Base-by-base conservation (phyloP, 140 eudicot genomes). In the Stevia rebaudiana region DNA sequence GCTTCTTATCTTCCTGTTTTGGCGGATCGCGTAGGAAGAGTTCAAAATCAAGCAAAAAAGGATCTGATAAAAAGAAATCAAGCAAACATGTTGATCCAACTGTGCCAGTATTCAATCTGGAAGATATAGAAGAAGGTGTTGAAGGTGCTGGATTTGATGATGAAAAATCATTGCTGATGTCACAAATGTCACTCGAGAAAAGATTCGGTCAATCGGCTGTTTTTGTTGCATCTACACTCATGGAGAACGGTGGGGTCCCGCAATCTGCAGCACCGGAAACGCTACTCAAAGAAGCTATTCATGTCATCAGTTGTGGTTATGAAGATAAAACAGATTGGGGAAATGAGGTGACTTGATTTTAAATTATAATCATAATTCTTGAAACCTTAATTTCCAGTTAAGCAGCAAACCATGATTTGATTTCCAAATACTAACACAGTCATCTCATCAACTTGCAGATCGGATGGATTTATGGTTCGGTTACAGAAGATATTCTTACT, bases 111-210 rank as follows among this genome's bases (percentile, higher is more conserved):
- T 94, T 88, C 77, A 94, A 75, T 79, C 77, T 94, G 71, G 97
- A 94, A 68, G 97, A 94, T 67, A 88, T 94, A 10, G 99, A 94
- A 78, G 99, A 94, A 52, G 99, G 97, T 0, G 94, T 94, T 66
- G 99, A 94, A 94, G 99, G 97, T 72, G 81, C 97, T 70, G 97
- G 95, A 59, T 90, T 90, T 76, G 97, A 90, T 74, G 97, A 90
- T 63, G 97, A 90, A 69, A 90, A 90, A 75, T 86, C 97, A 40
- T 67, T 83, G 59, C 83, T 86, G 15, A 86, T 90, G 97, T 86
- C 97, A 76, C 97, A 86, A 74, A 76, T 66, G 94, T 81, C 86
- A 75, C 91, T 90, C 11, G 97, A 90, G 75, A 90, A 90, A 78
- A 71, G 97, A 71, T 90, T 90, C 55, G 97, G 97, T 6, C 94